phyloP scores from a whole-genome alignment of 352 stramenopile genomes.

The Phytophthora litchii region DNA sequence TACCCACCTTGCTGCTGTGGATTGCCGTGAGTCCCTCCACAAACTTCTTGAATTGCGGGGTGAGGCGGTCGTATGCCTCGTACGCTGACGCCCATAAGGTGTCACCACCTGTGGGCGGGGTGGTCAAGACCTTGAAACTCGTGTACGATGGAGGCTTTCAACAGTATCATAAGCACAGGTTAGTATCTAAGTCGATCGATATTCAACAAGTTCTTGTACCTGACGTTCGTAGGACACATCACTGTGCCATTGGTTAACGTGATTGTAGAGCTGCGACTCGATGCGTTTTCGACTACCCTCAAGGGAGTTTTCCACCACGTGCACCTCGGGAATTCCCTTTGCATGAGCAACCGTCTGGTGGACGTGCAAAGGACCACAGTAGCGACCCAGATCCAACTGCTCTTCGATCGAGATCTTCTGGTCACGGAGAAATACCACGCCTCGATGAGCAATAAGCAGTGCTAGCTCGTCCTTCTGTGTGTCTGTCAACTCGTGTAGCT shows the following conservation, averaged over 20 bases:
- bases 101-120: conserved; percentile 41
- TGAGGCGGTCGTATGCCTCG: conserved; percentile 59
- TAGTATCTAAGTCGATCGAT: too few relatives aligned
- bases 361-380: conserved; percentile 25
- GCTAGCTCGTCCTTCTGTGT: conserved; percentile 27
- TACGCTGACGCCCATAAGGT: conserved; percentile 52
- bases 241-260: conserved; percentile 42
- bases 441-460: conserved; percentile 19
- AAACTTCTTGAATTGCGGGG: conserved; percentile 45
- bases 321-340: conserved; percentile 19
- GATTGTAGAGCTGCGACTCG: conserved; percentile 25
- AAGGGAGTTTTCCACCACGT: conserved; percentile 20
- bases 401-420: conserved; percentile 24
- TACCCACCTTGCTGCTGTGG: conserved; percentile 47
- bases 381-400: conserved; percentile 24
- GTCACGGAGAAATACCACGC: conserved; percentile 29
- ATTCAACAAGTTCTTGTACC: background rate
- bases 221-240: conserved; percentile 47
- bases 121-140: conserved; percentile 35
- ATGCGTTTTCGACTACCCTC: conserved; percentile 17
- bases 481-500: conserved; percentile 28
- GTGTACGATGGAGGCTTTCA: conserved; percentile 33
- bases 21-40: conserved; percentile 49
- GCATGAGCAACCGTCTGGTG: conserved; percentile 24
- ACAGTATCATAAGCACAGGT: background rate